phyloP scores from a whole-genome alignment of 768 basidiomycete species.

The Hypholoma fasciculare region DNA sequence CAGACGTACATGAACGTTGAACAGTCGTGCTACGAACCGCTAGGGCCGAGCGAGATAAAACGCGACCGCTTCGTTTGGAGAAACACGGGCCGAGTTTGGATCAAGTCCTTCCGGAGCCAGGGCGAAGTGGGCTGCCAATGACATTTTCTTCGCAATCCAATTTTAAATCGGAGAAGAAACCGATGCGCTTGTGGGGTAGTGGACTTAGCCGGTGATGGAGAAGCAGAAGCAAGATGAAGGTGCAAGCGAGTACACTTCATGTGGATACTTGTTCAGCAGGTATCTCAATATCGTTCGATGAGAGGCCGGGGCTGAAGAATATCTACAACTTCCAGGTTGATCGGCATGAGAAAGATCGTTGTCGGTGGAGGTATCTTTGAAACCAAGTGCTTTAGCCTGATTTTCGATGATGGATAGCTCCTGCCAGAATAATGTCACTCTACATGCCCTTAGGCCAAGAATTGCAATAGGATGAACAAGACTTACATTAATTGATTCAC shows the following conservation, averaged over 20 bases:
- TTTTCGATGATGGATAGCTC: no score
- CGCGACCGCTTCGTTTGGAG: neutral
- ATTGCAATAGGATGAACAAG: no score
- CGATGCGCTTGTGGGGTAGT: slow-evolving; percentile 1
- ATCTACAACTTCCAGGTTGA: neutral
- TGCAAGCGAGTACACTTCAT: neutral
- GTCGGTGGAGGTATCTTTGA: no score
- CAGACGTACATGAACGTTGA: no score
- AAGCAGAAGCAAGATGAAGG: neutral
- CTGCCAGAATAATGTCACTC: no score
- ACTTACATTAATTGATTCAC: no score
- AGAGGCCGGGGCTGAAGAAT: neutral
- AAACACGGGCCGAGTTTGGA: no score
- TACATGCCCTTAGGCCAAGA: no score
- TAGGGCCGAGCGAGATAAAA: neutral
- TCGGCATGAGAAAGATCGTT: neutral
- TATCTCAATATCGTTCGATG: neutral
- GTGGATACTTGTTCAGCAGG: neutral
- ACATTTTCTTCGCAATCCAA: neutral
- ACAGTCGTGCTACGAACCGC: neutral
- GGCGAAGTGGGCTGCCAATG: neutral
- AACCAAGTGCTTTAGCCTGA: no score
- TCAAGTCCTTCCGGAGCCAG: no score
- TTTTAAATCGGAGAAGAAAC: neutral
- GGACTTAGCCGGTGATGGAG: slow-evolving; percentile 18